Base-by-base conservation (phyloP, 768 basidiomycete genomes). In the Lepiota brunneoincarnata region DNA sequence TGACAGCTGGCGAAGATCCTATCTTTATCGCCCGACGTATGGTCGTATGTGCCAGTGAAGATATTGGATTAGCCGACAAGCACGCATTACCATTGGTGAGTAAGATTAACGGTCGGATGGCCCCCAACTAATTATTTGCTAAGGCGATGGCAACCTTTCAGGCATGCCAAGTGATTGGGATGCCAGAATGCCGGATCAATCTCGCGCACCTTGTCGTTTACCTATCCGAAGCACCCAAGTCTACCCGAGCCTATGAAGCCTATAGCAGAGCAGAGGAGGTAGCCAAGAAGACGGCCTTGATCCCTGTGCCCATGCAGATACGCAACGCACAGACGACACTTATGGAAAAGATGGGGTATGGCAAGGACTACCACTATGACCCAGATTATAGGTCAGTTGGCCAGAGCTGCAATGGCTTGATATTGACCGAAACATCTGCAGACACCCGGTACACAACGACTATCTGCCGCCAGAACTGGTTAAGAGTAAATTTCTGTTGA, bases 21-120 rank as follows among this genome's bases (percentile, higher is more conserved):
- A 60, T 91, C 43, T 93, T 81, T 60, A 78, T 92, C 54, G 86
- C 83, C 5, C 75, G 89, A 34, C 75, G 89, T 50, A 80, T 91
- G 74, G 75, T 88, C 3, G 87, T 91, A 6, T 84, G 88, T 59
- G 91, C 92, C 2, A 89, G 88, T 58, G 92, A 94, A 67, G 92
- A 94, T 63, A 80, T 94, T 37, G 91, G 92, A 0, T 70, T 91
- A 6, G 91, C 90, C 23, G 88, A 93, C 67, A 77, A 75, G 37
- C 78, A 83, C n/a, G 89, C 88, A 0, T 73, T 94, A 9, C 87
- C 89, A 7, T 69, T 92, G 58, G 89, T 86, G 54, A 54, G 81
- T 67, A n/a, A 9, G 20, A 21, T 23, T 48, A 35, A 43, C n/a
- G 49, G 6, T 44, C 23, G 44, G 35, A 31, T 10, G 31, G 7